phyloP scores from a whole-genome alignment of 106 monocot genomes.

The Triglochin maritima region DNA sequence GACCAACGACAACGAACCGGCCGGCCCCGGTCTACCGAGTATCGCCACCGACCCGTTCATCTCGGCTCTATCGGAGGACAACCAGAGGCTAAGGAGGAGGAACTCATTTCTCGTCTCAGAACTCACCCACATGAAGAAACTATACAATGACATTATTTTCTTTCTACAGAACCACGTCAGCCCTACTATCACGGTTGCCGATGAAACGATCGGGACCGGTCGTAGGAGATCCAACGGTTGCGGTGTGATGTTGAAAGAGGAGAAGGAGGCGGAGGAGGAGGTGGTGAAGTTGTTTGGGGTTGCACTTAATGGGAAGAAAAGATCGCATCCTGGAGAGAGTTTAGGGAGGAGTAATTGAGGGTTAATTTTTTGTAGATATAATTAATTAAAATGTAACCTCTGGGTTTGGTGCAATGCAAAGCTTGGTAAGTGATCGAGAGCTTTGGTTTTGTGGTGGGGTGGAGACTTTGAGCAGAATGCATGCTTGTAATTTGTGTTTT shows the following conservation, averaged over 20 bases:
- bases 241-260: background rate
- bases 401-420: background rate
- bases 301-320: constrained; percentile 6
- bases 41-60: constrained; percentile 9
- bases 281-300: constrained; percentile 5
- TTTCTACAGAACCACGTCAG: constrained; percentile 88
- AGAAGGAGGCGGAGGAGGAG: background rate
- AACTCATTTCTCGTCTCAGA: constrained; percentile 57
- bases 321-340: constrained; percentile 3
- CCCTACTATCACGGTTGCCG: constrained; percentile 5
- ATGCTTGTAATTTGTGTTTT: too few relatives aligned
- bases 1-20: background rate
- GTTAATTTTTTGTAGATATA: background rate
- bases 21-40: background rate
- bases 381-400: background rate
- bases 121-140: constrained; percentile 77
- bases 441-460: too few relatives aligned
- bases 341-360: background rate
- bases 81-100: constrained; percentile 50
- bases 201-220: background rate
- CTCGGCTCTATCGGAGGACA: constrained; percentile 42
- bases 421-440: background rate
- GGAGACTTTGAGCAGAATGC: too few relatives aligned
- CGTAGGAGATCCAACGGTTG: background rate
- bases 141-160: constrained; percentile 96